These are phyloP conservation scores for Fusarium sp. DNA, from an alignment of 2,329 filamentous ascomycete species.

Conservation along the genomic window DNA sequence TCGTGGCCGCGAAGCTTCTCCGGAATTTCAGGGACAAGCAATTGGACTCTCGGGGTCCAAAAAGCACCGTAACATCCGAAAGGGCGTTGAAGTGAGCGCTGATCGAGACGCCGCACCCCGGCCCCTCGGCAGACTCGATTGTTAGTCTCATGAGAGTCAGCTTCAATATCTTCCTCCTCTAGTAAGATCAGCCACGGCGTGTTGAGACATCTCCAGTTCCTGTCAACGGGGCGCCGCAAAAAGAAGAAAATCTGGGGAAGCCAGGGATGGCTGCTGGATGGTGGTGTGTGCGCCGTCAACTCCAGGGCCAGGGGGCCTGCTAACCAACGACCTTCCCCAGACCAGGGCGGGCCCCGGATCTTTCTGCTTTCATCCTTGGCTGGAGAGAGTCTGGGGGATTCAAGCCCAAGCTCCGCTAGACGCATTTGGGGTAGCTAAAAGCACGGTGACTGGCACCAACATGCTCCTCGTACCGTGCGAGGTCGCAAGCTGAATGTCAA, in stretches of 20 bases:
- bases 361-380: slow-evolving; percentile 21
- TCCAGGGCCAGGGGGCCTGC: slow-evolving; percentile 46
- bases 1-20: slow-evolving; percentile 40
- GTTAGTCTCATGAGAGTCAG: slow-evolving; percentile 6
- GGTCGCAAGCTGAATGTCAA: slow-evolving; percentile 15
- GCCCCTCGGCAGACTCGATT: neutral
- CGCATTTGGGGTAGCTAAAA: slow-evolving; percentile 47
- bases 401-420: slow-evolving; percentile 45
- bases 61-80: slow-evolving; percentile 36
- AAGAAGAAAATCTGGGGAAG: slow-evolving; percentile 54
- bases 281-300: slow-evolving; percentile 52
- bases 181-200: slow-evolving; percentile 27
- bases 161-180: slow-evolving; percentile 4
- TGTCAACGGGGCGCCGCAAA: slow-evolving; percentile 35
- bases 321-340: slow-evolving; percentile 47
- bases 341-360: slow-evolving; percentile 44
- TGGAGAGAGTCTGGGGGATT: slow-evolving; percentile 38
- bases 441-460: slow-evolving; percentile 40
- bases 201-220: slow-evolving; percentile 31
- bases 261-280: slow-evolving; percentile 49
- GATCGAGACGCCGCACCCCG: slow-evolving; percentile 3
- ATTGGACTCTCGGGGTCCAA: slow-evolving; percentile 22
- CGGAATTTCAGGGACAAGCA: slow-evolving; percentile 34
- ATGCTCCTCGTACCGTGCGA: slow-evolving; percentile 41
- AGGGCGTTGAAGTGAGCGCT: slow-evolving; percentile 33